Evolutionary conservation across 2,329 filamentous ascomycete species (phyloP).

Genomic region (Talaromyces verruculosus): DNA sequence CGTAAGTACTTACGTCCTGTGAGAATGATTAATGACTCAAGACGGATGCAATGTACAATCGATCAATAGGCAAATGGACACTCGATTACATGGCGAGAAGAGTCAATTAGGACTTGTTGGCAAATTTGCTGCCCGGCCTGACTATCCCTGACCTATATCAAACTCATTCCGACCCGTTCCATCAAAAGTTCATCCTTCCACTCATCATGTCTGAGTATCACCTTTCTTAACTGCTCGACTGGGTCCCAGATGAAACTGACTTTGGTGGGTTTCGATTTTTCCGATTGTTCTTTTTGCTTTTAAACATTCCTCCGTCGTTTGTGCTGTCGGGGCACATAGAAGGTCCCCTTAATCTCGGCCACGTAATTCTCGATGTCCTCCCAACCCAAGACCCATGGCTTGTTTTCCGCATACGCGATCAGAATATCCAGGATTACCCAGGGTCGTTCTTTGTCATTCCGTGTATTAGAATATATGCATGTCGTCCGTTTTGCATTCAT

Average conservation of each 20-base stretch:
- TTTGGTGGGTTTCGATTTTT: not conserved
- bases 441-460: not conserved
- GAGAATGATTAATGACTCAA: not conserved
- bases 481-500: not conserved
- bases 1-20: not conserved
- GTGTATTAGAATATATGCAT: not conserved
- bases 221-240: not conserved
- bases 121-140: not conserved
- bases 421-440: not conserved
- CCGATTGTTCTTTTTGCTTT: not conserved
- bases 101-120: not conserved
- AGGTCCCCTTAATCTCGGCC: not conserved
- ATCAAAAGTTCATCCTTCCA: constrained; percentile 2
- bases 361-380: not conserved
- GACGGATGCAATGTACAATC: not conserved
- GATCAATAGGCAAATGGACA: not conserved
- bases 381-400: not conserved
- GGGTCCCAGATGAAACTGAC: constrained; percentile 8
- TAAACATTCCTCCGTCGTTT: not conserved
- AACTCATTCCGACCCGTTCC: constrained; percentile 6
- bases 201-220: not conserved
- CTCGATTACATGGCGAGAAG: not conserved
- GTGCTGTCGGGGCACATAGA: constrained; percentile 5
- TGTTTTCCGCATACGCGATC: constrained; percentile 1
- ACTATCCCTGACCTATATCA: not conserved